Percentiles rank a stretch among this genome's conserved stretches.
Evolutionary conservation across 257 asterid species (phyloP).

Genomic region (Linderniella brevidens): DNA sequence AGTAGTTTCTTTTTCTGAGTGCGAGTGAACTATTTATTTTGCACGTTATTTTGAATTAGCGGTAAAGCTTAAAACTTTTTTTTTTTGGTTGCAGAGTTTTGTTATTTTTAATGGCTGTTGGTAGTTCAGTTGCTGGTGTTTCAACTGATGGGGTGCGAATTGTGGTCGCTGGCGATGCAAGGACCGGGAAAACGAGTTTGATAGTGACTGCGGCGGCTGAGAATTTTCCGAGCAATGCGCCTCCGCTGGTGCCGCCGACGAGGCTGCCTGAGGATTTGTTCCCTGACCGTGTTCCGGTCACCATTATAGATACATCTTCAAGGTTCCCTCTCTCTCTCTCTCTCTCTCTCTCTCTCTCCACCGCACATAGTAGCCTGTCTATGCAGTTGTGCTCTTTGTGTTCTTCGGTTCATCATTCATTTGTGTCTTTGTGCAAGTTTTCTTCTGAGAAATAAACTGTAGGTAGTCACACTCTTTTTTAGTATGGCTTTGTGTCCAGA

Average conservation of each 20-base stretch:
- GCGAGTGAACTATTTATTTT: background rate
- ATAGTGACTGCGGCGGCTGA: conserved; percentile 75
- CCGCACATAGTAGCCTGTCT: no score
- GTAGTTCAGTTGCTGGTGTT: conserved; percentile 34
- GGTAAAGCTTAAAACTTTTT: no score
- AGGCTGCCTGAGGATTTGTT: conserved; percentile 81
- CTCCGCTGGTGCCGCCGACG: conserved; percentile 77
- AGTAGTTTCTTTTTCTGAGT: background rate
- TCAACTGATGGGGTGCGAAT: conserved; percentile 41
- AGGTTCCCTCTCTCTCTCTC: conserved; percentile 26
- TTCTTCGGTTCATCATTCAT: no score
- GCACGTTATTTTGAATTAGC: background rate
- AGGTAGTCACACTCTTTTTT: no score
- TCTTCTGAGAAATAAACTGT: no score
- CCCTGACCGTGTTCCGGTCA: conserved; percentile 87
- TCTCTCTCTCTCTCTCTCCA: background rate
- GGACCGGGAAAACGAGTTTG: conserved; percentile 88
- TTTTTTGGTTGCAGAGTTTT: conserved; percentile 6
- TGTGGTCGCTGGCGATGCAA: conserved; percentile 91
- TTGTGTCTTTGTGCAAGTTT: no score
- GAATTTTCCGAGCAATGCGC: conserved; percentile 41
- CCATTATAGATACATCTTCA: conserved; percentile 85
- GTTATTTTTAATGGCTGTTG: conserved; percentile 50
- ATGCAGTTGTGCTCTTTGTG: no score
- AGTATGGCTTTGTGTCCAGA: no score